Evolutionary conservation across 495 filamentous ascomycete genomes (phyloP).

Genomic region (Aspergillus wentii): DNA sequence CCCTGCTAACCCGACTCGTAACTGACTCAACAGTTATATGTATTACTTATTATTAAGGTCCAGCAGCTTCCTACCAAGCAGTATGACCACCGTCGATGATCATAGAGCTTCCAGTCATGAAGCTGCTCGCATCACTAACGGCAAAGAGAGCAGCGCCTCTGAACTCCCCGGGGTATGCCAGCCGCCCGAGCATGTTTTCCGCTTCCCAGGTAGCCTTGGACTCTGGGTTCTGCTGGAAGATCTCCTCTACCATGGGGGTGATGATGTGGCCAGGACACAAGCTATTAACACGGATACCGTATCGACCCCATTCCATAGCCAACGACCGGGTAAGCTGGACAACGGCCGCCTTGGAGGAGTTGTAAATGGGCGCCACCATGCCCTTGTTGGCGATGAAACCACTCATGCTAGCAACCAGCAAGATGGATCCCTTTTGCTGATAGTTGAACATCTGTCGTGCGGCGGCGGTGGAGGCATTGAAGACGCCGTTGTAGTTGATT

Average conservation of each 20-base stretch:
- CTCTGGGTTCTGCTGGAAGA: conserved; percentile 61
- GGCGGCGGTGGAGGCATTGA: conserved; percentile 73
- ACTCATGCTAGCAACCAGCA: conserved; percentile 76
- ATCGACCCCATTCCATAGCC: conserved; percentile 68
- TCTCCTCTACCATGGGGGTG: conserved; percentile 65
- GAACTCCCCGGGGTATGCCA: conserved; percentile 62
- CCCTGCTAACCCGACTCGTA: too few species aligned
- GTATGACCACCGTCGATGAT: conserved; percentile 62
- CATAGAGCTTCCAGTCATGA: conserved; percentile 64
- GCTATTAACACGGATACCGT: conserved; percentile 63
- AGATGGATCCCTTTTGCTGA: conserved; percentile 57
- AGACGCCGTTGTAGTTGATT: conserved; percentile 71
- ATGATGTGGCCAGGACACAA: conserved; percentile 67
- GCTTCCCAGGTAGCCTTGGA: conserved; percentile 56
- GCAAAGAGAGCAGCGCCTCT: conserved; percentile 57
- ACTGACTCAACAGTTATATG: too few species aligned
- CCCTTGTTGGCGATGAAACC: conserved; percentile 76
- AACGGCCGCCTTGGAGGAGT: conserved; percentile 65
- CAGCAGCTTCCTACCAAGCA: too few species aligned
- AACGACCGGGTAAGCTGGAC: conserved; percentile 59
- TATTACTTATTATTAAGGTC: too few species aligned
- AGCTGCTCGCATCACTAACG: conserved; percentile 61
- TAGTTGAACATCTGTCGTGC: conserved; percentile 69
- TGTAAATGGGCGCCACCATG: conserved; percentile 62
- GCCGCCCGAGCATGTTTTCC: conserved; percentile 65